Conservation (phyloP, 768 basidiomycete species). For the Pluteus cervinus region DNA sequence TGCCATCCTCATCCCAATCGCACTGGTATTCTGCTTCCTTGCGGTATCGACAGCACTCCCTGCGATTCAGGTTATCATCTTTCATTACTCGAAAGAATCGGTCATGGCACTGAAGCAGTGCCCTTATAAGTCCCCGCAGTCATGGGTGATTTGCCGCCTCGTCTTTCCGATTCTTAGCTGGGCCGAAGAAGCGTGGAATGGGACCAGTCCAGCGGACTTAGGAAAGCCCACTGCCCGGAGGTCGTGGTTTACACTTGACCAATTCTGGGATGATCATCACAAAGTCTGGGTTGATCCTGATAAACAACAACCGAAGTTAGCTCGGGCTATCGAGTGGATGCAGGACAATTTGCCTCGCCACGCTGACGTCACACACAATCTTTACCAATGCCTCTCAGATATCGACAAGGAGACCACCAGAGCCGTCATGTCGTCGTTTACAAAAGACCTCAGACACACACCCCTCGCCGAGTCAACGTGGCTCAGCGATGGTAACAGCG, state of each 20-base stretch:
- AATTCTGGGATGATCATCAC: not conserved
- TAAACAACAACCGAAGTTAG: not conserved
- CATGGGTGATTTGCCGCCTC: constrained; percentile 15
- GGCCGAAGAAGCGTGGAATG: no score
- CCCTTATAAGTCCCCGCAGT: constrained; percentile 21
- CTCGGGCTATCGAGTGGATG: not conserved
- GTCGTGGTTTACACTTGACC: constrained; percentile 1
- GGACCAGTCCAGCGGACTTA: not conserved
- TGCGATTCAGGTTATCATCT: constrained; percentile 12
- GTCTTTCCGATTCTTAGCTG: not conserved
- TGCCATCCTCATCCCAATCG: constrained; percentile 12
- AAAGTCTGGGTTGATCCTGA: not conserved
- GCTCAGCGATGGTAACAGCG: no score
- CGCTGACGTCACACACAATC: not conserved
- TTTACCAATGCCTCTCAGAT: not conserved
- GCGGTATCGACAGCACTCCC: constrained; percentile 18
- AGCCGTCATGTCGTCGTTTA: no score
- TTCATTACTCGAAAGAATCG: not conserved
- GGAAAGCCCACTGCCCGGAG: not conserved
- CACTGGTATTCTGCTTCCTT: constrained; percentile 11
- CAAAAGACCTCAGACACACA: no score
- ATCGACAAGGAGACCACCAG: no score
- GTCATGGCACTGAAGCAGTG: constrained; percentile 12
- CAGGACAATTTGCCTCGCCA: no score
- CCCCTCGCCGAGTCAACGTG: no score